Evolutionary conservation across 345 rosid genomes (phyloP).

Genomic region (Brassica incana): DNA sequence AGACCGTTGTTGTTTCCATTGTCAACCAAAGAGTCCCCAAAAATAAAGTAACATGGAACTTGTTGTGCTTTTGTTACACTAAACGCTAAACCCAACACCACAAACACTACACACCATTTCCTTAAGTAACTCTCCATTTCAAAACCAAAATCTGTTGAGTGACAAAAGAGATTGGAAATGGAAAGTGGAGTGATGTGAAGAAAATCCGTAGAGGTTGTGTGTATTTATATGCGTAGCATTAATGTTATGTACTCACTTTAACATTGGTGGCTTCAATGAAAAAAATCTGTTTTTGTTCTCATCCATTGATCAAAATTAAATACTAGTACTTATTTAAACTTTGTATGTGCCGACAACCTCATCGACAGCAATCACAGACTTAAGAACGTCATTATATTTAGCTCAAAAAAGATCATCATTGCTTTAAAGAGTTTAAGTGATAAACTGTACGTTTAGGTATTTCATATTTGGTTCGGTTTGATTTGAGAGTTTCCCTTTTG

Average conservation of each 20-base stretch:
- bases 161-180: constrained; percentile 10
- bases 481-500: too few species aligned
- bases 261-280: constrained; percentile 29
- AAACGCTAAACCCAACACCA: constrained; percentile 30
- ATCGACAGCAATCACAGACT: too few species aligned
- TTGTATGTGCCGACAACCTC: too few species aligned
- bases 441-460: too few species aligned
- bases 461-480: too few species aligned
- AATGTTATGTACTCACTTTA: constrained; percentile 4
- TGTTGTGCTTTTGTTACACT: constrained; percentile 41
- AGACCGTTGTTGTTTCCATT: constrained; percentile 88
- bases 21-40: constrained; percentile 90
- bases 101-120: constrained; percentile 32
- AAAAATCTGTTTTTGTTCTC: background rate
- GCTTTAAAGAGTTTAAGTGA: background rate
- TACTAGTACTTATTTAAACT: too few species aligned
- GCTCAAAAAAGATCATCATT: background rate
- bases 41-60: constrained; percentile 80
- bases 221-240: constrained; percentile 17
- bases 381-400: too few species aligned
- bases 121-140: constrained; percentile 37
- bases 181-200: constrained; percentile 27
- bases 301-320: too few species aligned
- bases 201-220: constrained; percentile 13
- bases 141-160: background rate